Base-by-base conservation (phyloP, 768 basidiomycete genomes). In the Naganishia onofrii region DNA sequence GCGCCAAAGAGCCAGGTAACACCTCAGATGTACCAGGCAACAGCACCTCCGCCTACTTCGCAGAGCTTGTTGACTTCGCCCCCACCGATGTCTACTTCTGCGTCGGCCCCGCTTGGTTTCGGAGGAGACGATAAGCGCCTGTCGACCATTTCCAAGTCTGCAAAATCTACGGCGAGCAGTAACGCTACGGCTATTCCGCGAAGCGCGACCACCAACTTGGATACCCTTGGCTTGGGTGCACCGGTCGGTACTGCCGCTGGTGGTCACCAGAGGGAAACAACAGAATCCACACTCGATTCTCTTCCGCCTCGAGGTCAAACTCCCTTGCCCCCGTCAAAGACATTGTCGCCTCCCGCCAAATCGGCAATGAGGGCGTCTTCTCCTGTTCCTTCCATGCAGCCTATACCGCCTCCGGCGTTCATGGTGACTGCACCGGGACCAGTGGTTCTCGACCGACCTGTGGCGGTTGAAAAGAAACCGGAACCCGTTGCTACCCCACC, bases 1-100 rank as follows among this genome's bases (percentile, higher is more conserved):
- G 80, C 80, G 1, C 80, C 80, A 17, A 72, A 73, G 51, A 75
- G 73, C 51, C 77, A 79, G 26, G 77, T 79, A 19, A 76, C 72
- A 8, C 80, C 80, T 13, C 72, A 74, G 58, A 73, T 79, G 75
- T 72, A 66, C 63, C 53, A 26, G 6, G 68, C 53, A 3, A 68
- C 71, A 23, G 71, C 71, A 3, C 71, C 71, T 57, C 67, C 67
- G 8, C 71, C 74, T 70, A 71, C 66, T 75, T 15, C 72, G 63
- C 57, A 56, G 28, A 70, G 34, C 44, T 44, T 67, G n/a, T 26
- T 68, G 32, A 17, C 34, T 34, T 68, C 72, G 51, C 71, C 66
- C 53, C 54, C 54, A 19, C 67, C 69, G 15, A 70, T 70, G 56
- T 69, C 68, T 10, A 48, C 13, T 12, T 69, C 68, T 46, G 68